A percentile compares a stretch with the other conserved stretches of the same genome.
Evolutionary conservation across 176 grass and related monocot species (phyloP).

Genomic region (Triticum monococcum): DNA sequence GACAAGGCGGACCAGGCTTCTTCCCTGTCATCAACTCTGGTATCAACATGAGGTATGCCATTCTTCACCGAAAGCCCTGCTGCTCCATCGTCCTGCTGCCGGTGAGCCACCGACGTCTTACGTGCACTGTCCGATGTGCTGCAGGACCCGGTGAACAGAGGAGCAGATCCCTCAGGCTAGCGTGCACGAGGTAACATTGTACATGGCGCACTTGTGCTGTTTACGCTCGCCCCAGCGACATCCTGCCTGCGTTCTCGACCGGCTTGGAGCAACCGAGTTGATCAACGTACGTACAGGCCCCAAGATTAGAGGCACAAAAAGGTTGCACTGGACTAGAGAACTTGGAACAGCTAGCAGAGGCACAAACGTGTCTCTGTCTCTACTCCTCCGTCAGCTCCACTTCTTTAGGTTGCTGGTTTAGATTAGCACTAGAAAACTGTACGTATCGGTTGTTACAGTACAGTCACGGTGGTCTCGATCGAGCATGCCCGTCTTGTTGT

Average conservation of each 20-base stretch:
- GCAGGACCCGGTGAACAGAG: slow-evolving; percentile 28
- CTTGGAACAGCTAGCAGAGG: neutral
- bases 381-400: neutral
- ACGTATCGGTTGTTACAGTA: neutral
- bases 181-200: neutral
- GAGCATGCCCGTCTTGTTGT: neutral
- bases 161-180: neutral
- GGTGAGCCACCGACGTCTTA: neutral
- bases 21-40: neutral
- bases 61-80: neutral
- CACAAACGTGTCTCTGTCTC: neutral
- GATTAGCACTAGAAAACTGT: neutral
- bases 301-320: neutral
- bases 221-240: neutral
- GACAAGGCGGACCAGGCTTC: neutral
- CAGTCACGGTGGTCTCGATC: neutral
- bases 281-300: neutral
- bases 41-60: neutral
- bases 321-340: neutral
- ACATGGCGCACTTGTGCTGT: neutral
- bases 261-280: neutral
- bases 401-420: neutral
- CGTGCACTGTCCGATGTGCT: neutral
- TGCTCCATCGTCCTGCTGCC: neutral
- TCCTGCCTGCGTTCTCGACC: neutral